Evolutionary conservation across 2,329 filamentous ascomycete species (phyloP), one percentile per base, ranked within the genome.

Genomic region (Clarireedia paspali): DNA sequence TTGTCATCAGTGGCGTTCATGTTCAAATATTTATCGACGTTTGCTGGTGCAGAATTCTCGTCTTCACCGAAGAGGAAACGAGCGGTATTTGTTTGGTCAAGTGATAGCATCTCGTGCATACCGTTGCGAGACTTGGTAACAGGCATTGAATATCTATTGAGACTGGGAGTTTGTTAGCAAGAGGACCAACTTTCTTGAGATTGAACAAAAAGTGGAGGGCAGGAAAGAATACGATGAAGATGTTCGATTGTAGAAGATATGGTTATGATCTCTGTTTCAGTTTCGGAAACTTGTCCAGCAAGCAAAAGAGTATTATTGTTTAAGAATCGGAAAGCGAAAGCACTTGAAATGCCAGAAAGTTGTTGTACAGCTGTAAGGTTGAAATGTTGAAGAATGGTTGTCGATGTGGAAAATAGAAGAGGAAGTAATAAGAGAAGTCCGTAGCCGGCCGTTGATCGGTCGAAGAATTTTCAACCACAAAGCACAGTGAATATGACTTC

Each of bases 121-220:
- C 85, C 81, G 62, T 78, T 83, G 62, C 86, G 82, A 62, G 84
- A 82, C 58, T 81, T 80, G 48, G 87, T 89, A 51, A 92, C 88
- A 34, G 92, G 92, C 88, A 96, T 91, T 4, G 92, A 96, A 72
- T 95, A 95, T 62, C 92, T 87, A 70, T 96, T 95, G 59, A 86
- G 78, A 63, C 89, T 95, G 64, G 64, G 61, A 56, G 60, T 58
- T n/a, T 60, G 59, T 65, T 57, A 60, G 59, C 54, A 54, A 60
- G 47, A 48, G 55, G 53, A 26, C 50, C 54, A 34, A 53, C 57
- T 50, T 57, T 39, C 27, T 26, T 17, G n/a, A 39, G 27, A 40
- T 30, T 15, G 47, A 30, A 44, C 20, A 38, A 55, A 40, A 45
- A 23, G 23, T 46, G 12, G 20, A 50, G 15, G 44, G 20, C 14